phyloP scores from a whole-genome alignment of 2,329 filamentous ascomycete species.

The Gremmenia infestans region DNA sequence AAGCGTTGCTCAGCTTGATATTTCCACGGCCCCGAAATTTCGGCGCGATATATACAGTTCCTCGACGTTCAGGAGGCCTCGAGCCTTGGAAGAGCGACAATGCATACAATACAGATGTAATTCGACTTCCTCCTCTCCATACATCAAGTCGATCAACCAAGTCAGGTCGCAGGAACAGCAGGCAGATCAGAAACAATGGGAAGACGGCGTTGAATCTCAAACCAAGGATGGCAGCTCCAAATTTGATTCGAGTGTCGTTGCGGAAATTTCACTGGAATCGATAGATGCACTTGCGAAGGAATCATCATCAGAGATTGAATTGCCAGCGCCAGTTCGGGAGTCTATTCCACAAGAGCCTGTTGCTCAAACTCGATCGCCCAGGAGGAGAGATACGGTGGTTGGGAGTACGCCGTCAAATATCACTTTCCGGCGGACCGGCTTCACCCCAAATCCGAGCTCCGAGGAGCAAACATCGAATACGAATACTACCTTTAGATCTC shows the following conservation, averaged over 20 bases:
- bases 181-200: slow-evolving; percentile 6
- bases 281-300: slow-evolving; percentile 31
- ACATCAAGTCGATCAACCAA: too few relatives aligned
- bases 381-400: background rate
- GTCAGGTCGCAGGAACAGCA: background rate
- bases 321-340: background rate
- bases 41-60: background rate
- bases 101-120: background rate
- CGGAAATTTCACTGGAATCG: slow-evolving; percentile 34
- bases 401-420: background rate
- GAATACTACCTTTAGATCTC: background rate
- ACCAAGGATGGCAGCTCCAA: slow-evolving; percentile 11
- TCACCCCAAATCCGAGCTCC: background rate
- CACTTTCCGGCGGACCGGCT: slow-evolving; percentile 2
- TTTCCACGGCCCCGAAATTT: slow-evolving; percentile 5
- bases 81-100: background rate
- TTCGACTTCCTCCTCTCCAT: background rate
- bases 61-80: background rate
- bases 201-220: slow-evolving; percentile 1
- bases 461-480: background rate
- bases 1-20: slow-evolving; percentile 27
- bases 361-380: background rate
- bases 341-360: background rate
- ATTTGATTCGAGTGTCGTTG: slow-evolving; percentile 22
- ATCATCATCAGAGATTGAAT: background rate